Base-by-base conservation (phyloP, 1,139 yeast species). In the Pichia sp. region DNA sequence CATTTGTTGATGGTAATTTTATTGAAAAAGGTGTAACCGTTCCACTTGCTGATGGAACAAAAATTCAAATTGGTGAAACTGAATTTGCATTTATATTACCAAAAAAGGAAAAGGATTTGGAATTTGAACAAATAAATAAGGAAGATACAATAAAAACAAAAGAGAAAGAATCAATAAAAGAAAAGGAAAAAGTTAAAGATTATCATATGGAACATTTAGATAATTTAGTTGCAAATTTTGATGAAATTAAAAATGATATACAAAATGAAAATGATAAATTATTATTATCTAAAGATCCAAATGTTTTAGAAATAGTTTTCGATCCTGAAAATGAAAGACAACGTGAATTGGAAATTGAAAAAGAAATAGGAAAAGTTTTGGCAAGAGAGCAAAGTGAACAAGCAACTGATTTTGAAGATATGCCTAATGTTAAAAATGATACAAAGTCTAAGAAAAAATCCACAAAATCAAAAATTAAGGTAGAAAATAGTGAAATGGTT, bases 61-160 rank as follows among this genome's bases (percentile, higher is more conserved):
- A 84, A 55, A 81, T 94, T 43, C 97, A 92, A 63, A 86, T 92
- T 45, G 97, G 97, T 9, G 95, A 87, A 59, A 87, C 92, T 26
- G 82, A 90, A 11, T 92, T 92, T 62, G 76, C 78, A 43, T 92
- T 92, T 64, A 83, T 90, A 9, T 67, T 92, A 37, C 98, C 97
- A 1, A 68, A 66, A 4, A 64, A 61, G n/a, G 59, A 55, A 20
- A 35, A 38, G 22, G 41, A 39, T 12, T 3, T 12, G n/a, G n/a
- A n/a, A 28, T 6, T 23, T 30, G 23, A 25, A 23, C 32, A 30
- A 22, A 29, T 28, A 2, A 8, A 23, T 22, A 24, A 10, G 26
- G 29, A 31, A 4, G 20, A 28, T 4, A 7, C 5, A 37, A 22
- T 7, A 27, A 12, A 35, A 2, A 9, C 25, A 0, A 20, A 36